Conservation (phyloP, 108 stramenopile genomes). For the Discostella stelligeroides region DNA sequence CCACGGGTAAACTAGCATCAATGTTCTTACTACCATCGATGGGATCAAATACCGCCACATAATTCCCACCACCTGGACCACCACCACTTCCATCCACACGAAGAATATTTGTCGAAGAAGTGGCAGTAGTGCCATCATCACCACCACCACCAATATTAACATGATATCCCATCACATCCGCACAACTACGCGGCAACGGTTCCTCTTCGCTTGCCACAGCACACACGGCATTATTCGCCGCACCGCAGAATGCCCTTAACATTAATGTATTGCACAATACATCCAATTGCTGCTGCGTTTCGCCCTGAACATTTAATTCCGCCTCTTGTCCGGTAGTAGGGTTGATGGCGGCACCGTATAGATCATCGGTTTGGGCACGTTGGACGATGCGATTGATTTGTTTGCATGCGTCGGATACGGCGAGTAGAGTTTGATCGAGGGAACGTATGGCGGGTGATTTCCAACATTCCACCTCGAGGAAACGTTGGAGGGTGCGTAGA, state of each 20-base stretch:
- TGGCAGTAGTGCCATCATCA: too few relatives aligned
- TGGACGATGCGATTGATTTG: slow-evolving; percentile 89
- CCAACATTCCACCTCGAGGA: slow-evolving; percentile 92
- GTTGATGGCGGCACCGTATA: slow-evolving; percentile 82
- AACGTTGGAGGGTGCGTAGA: slow-evolving; percentile 75
- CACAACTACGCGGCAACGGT: slow-evolving; percentile 74
- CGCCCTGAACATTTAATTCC: slow-evolving; percentile 85
- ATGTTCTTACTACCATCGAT: slow-evolving; percentile 94
- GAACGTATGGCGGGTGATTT: slow-evolving; percentile 62
- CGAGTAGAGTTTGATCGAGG: slow-evolving; percentile 74
- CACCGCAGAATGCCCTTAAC: slow-evolving; percentile 83
- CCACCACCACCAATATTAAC: not conserved
- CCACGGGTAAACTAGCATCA: slow-evolving; percentile 96
- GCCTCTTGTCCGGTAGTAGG: slow-evolving; percentile 52
- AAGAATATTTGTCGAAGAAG: too few relatives aligned
- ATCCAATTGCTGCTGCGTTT: slow-evolving; percentile 89
- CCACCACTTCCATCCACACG: not conserved
- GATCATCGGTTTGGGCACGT: slow-evolving; percentile 89
- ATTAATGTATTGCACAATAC: slow-evolving; percentile 88
- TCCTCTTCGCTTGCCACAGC: slow-evolving; percentile 85
- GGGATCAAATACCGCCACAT: slow-evolving; percentile 99
- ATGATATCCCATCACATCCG: slow-evolving; percentile 79
- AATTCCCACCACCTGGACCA: slow-evolving; percentile 62
- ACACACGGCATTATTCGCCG: slow-evolving; percentile 59
- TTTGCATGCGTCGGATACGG: slow-evolving; percentile 85